phyloP scores from a whole-genome alignment of 345 rosid genomes.

The Lumnitzera littorea region DNA sequence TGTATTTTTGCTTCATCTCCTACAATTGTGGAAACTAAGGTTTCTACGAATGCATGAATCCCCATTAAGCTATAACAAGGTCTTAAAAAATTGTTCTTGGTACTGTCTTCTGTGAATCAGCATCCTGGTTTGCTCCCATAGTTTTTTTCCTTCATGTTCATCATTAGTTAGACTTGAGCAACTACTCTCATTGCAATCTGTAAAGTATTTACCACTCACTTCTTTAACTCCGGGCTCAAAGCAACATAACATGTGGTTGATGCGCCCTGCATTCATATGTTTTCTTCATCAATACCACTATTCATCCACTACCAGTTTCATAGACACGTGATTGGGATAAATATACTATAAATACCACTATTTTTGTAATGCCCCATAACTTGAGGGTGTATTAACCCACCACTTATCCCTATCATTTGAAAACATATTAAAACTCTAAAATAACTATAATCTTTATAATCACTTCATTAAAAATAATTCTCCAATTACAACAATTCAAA shows the following conservation, averaged over 20 bases:
- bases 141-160: slow-evolving; percentile 49
- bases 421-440: too few species aligned
- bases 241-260: slow-evolving; percentile 92
- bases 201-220: slow-evolving; percentile 66
- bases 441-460: too few species aligned
- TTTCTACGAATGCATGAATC: slow-evolving; percentile 13
- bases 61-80: background rate
- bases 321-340: too few species aligned
- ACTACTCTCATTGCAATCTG: slow-evolving; percentile 71
- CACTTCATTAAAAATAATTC: too few species aligned
- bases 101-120: slow-evolving; percentile 34
- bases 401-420: too few species aligned
- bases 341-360: too few species aligned
- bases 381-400: too few species aligned
- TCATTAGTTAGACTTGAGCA: slow-evolving; percentile 70
- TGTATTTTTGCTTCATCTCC: background rate
- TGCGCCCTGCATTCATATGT: slow-evolving; percentile 58
- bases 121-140: slow-evolving; percentile 52
- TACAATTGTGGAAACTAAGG: background rate
- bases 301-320: background rate
- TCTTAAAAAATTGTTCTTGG: slow-evolving; percentile 2
- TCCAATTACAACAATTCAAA: too few species aligned
- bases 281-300: background rate
- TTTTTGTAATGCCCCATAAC: too few species aligned
- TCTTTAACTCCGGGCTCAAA: slow-evolving; percentile 56